These are phyloP conservation scores for Plantago lanceolata DNA, from an alignment of 305 asterid genomes.

Conservation along the genomic window DNA sequence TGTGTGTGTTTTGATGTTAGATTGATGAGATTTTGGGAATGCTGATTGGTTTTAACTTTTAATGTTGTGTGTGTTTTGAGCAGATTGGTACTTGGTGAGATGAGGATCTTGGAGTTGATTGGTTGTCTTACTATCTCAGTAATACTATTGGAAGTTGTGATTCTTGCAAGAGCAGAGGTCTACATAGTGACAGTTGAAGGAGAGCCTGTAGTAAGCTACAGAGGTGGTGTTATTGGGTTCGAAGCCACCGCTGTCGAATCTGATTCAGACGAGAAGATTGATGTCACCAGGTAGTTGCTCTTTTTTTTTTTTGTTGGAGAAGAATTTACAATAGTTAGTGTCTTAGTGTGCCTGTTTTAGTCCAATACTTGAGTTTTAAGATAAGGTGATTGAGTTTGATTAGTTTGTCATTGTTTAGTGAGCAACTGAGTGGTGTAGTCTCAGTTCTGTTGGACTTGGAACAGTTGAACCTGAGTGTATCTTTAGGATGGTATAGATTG, in stretches of 20 bases:
- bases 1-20: conserved; percentile 14
- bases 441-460: no score
- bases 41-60: not conserved
- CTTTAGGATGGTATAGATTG: not conserved
- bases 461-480: no score
- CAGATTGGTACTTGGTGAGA: conserved; percentile 40
- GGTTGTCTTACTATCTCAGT: conserved; percentile 34
- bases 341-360: no score
- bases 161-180: conserved; percentile 57
- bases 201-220: conserved; percentile 89
- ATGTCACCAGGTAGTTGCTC: conserved; percentile 69
- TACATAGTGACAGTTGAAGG: conserved; percentile 86
- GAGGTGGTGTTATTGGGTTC: conserved; percentile 79
- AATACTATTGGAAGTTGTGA: conserved; percentile 34
- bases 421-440: no score
- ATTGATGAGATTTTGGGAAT: conserved; percentile 1
- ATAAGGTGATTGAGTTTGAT: not conserved
- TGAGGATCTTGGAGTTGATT: conserved; percentile 45
- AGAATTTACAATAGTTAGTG: no score
- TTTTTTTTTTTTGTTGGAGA: no score
- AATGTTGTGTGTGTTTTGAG: conserved; percentile 11
- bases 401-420: not conserved
- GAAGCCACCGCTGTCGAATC: conserved; percentile 94
- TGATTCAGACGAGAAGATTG: conserved; percentile 78
- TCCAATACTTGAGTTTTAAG: not conserved